Conservation (phyloP, 352 stramenopile genomes). For the Globisporangium alternatum region DNA sequence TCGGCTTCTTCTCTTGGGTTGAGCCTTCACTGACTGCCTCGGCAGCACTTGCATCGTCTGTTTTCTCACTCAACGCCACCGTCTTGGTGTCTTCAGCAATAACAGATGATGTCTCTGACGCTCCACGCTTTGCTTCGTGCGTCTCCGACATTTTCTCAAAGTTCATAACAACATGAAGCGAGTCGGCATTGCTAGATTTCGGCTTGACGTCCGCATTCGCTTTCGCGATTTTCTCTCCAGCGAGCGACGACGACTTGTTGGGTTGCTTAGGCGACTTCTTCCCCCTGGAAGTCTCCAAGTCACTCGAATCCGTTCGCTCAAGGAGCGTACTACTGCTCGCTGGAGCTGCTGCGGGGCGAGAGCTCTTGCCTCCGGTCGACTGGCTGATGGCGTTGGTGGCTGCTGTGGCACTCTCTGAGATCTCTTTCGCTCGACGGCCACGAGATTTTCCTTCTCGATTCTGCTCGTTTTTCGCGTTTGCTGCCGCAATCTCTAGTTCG, state of each 20-base stretch:
- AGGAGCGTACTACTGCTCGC: background rate
- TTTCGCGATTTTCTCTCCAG: slow-evolving; percentile 8
- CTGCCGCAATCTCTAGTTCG: background rate
- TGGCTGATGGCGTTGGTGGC: background rate
- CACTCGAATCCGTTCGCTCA: slow-evolving; percentile 14
- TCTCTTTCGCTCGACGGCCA: slow-evolving; percentile 5
- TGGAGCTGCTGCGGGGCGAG: background rate
- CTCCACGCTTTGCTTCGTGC: background rate
- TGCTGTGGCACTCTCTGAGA: background rate
- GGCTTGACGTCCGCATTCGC: slow-evolving; percentile 5
- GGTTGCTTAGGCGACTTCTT: slow-evolving; percentile 18
- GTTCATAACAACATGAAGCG: background rate
- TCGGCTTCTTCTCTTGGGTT: background rate
- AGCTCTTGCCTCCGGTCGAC: background rate
- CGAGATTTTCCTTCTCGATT: slow-evolving; percentile 4
- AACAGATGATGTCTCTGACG: background rate
- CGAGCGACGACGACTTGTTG: background rate
- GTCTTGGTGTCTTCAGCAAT: background rate
- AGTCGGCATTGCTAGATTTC: background rate
- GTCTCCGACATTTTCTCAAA: background rate
- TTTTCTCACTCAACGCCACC: background rate
- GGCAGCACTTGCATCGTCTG: background rate
- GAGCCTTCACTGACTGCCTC: background rate
- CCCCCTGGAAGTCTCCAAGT: slow-evolving; percentile 13
- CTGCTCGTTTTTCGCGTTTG: background rate